Base-by-base conservation (phyloP, 2,329 filamentous ascomycete species). In the Chrysoporthe puriensis region DNA sequence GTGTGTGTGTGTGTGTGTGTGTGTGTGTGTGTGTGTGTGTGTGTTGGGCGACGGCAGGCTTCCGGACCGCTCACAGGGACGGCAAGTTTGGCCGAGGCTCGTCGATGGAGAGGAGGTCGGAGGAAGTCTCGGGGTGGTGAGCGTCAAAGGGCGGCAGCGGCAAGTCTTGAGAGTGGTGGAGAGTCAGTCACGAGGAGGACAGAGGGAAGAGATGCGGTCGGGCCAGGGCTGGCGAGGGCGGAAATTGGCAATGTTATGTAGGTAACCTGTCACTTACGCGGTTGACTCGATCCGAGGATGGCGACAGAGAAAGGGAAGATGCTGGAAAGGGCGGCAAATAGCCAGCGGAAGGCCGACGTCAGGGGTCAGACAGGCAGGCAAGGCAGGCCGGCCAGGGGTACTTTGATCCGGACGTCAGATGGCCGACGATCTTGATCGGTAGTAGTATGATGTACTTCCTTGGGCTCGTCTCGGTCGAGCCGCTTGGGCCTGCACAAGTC, bases 291-390 rank as follows among this genome's bases (percentile, higher is more conserved):
- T 52, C 57, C 50, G 63, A 57, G 62, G 60, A 43, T 68, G 52
- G 66, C 40, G 26, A 52, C 40, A 40, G 26, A 43, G 52, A 50
- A 63, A 69, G 64, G 66, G 69, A 70, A 70, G 67, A 69, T 69
- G 69, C 67, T 70, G 67, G 69, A 65, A 70, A 59, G 32, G 67
- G 67, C 69, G 68, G 67, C 67, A 63, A 63, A 64, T 56, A 44
- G 58, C 26, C 26, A 26, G 26, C 26, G 26, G 26, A 26, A 62
- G 50, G 48, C 36, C 56, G 65, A 61, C 54, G 62, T 62, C 65
- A 58, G 63, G 62, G 62, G 58, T 52, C 40, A 50, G 48, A 61
- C 32, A 56, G 50, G 64, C 42, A 57, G 59, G 40, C 59, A 52
- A 58, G 48, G 54, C 62, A 68, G 48, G 46, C 54, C 46, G 66